Evolutionary conservation across 2,329 filamentous ascomycete species (phyloP).

Genomic region (Botrytis galanthina): DNA sequence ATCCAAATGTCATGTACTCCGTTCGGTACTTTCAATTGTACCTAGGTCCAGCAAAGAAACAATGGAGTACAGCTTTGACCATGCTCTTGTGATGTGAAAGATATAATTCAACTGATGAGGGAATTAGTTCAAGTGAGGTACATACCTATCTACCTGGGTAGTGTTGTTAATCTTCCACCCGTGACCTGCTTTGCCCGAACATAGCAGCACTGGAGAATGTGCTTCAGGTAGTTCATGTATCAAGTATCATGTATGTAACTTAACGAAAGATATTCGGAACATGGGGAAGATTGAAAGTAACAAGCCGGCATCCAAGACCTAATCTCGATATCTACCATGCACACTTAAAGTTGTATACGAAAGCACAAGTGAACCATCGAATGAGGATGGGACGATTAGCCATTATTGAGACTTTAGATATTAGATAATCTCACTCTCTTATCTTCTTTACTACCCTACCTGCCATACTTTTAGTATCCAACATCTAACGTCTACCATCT

Average conservation of each 20-base stretch:
- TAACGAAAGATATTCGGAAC: background rate
- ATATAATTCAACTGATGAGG: background rate
- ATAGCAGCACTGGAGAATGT: background rate
- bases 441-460: background rate
- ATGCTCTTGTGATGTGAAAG: constrained; percentile 4
- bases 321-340: background rate
- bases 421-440: background rate
- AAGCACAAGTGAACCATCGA: background rate
- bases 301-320: background rate
- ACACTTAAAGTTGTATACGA: background rate
- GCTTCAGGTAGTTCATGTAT: background rate
- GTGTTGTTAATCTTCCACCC: background rate
- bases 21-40: background rate
- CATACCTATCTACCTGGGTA: background rate
- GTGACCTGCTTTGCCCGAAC: background rate
- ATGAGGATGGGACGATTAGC: background rate
- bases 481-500: background rate
- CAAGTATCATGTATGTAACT: background rate
- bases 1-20: background rate
- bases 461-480: background rate
- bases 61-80: background rate
- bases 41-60: background rate
- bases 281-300: background rate
- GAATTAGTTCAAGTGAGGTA: background rate
- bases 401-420: background rate